phyloP scores from a whole-genome alignment of 257 asterid genomes.

The Jacaranda mimosifolia region DNA sequence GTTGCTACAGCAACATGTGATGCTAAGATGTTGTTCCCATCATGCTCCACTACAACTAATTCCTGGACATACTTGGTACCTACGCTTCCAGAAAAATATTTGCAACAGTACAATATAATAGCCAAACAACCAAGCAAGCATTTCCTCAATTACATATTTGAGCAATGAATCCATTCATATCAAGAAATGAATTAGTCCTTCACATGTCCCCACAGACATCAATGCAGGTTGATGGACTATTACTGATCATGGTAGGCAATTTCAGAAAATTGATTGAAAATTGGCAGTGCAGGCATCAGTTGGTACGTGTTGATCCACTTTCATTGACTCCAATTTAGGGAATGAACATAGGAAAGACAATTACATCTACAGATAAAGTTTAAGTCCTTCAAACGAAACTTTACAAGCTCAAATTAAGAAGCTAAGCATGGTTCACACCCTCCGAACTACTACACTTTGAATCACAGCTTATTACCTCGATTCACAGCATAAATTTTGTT shows the following conservation, averaged over 20 bases:
- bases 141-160: conserved; percentile 5
- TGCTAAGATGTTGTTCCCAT: conserved; percentile 15
- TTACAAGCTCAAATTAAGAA: conserved; percentile 26
- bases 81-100: conserved; percentile 20
- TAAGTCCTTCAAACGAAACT: neutral
- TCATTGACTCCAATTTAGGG: conserved; percentile 16
- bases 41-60: conserved; percentile 19
- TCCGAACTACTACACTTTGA: conserved; percentile 6
- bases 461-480: conserved; percentile 4
- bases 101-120: conserved; percentile 2
- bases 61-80: neutral
- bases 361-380: neutral
- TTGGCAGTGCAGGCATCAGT: conserved; percentile 14
- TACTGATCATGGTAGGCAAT: neutral
- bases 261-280: conserved; percentile 14
- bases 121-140: conserved; percentile 23
- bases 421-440: conserved; percentile 22
- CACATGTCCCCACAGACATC: neutral
- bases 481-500: conserved; percentile 12
- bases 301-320: conserved; percentile 28
- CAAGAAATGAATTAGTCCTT: conserved; percentile 30
- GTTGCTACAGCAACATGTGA: conserved; percentile 22
- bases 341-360: neutral
- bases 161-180: neutral
- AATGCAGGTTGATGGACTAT: conserved; percentile 5